Percentiles rank a stretch among this genome's conserved stretches.
Evolutionary conservation across 305 asterid genomes (phyloP).

Genomic region (Ilex paraguariensis): DNA sequence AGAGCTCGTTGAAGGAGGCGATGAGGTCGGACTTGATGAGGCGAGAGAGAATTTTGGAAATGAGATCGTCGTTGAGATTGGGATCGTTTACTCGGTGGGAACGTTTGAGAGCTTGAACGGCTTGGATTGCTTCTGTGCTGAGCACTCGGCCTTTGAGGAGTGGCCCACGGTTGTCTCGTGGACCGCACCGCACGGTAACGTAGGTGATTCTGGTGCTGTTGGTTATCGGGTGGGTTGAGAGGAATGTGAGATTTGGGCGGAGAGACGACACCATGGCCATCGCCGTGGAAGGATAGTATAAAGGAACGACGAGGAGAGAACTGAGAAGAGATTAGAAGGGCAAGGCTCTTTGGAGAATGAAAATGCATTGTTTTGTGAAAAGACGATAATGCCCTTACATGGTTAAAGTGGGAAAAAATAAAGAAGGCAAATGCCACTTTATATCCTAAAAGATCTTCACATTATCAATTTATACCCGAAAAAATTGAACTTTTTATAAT

Average conservation of each 20-base stretch:
- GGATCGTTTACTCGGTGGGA: conserved; percentile 50
- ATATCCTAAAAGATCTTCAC: no score
- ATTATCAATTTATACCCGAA: no score
- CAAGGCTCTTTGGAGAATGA: no score
- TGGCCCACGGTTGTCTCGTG: conserved; percentile 80
- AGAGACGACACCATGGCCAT: conserved; percentile 40
- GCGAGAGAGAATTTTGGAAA: conserved; percentile 43
- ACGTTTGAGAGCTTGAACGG: conserved; percentile 82
- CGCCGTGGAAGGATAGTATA: no score
- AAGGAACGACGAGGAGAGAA: no score
- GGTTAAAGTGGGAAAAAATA: no score
- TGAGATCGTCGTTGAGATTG: conserved; percentile 38
- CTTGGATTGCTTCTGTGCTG: conserved; percentile 88
- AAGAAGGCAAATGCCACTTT: no score
- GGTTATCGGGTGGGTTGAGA: conserved; percentile 14
- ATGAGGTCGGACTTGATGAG: conserved; percentile 79
- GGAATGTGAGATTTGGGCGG: conserved; percentile 30
- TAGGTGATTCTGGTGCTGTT: conserved; percentile 17
- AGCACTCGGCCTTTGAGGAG: conserved; percentile 66
- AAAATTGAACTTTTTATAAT: no score
- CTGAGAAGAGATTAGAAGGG: no score
- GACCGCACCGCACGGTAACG: conserved; percentile 48
- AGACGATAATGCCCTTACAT: no score
- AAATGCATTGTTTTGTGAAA: no score
- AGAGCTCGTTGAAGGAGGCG: conserved; percentile 56